Percentiles rank a stretch among this genome's conserved stretches.
These are phyloP conservation scores for Ramularia endophylla DNA, from an alignment of 2,329 filamentous ascomycete genomes.

Conservation along the genomic window DNA sequence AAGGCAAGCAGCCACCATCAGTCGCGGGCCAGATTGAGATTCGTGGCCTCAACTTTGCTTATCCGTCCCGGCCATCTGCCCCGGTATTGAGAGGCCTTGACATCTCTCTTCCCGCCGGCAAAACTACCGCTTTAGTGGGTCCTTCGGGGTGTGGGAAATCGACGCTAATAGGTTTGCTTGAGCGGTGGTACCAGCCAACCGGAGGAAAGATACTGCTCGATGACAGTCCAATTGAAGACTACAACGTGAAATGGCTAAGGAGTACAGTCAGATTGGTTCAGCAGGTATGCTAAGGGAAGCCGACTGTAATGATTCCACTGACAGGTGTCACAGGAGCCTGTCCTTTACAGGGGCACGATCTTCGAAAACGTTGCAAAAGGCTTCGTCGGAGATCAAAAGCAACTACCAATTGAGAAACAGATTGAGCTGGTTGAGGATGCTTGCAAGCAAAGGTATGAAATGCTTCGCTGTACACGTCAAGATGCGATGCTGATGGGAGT, in stretches of 20 bases:
- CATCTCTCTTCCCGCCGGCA: slow-evolving; percentile 35
- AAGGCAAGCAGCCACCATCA: slow-evolving; percentile 18
- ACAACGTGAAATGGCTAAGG: slow-evolving; percentile 31
- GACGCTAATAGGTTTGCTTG: slow-evolving; percentile 32
- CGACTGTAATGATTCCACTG: too few species aligned
- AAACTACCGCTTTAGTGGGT: slow-evolving; percentile 42
- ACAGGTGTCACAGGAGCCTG: slow-evolving; percentile 27
- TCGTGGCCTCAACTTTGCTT: slow-evolving; percentile 63
- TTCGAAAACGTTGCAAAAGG: slow-evolving; percentile 34
- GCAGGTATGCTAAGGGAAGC: slow-evolving; percentile 4
- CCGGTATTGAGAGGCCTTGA: slow-evolving; percentile 33
- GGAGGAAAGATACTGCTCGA: slow-evolving; percentile 30
- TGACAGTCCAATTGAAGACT: slow-evolving; percentile 23
- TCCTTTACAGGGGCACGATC: slow-evolving; percentile 32
- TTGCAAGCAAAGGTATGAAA: slow-evolving; percentile 21
- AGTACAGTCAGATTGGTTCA: slow-evolving; percentile 30
- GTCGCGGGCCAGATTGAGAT: slow-evolving; percentile 52
- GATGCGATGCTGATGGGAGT: too few species aligned
- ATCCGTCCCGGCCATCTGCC: slow-evolving; percentile 47
- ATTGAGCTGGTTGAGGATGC: slow-evolving; percentile 30
- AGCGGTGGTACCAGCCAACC: slow-evolving; percentile 30
- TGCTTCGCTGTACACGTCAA: not conserved
- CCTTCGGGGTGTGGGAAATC: slow-evolving; percentile 35
- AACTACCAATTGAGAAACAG: slow-evolving; percentile 24
- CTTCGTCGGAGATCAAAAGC: slow-evolving; percentile 33